A percentile compares a stretch with the other conserved stretches of the same genome.
Conservation (phyloP, 768 basidiomycete genomes). For the Tubosaeta brunneosetosa region DNA sequence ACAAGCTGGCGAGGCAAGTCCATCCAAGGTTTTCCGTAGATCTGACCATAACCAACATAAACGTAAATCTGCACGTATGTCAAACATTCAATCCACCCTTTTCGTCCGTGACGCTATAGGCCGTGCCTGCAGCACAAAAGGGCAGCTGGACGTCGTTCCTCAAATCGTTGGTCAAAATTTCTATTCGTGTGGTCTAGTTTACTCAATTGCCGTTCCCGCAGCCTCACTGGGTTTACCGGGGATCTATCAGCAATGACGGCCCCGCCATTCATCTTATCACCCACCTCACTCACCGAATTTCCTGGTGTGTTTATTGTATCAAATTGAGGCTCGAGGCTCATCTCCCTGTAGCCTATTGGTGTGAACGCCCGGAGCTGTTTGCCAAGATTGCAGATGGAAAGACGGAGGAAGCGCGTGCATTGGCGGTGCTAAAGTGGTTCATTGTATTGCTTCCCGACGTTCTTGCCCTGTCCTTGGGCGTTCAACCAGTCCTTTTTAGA, state of each 20-base stretch:
- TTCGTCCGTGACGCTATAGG: constrained; percentile 34
- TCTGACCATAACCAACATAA: constrained; percentile 23
- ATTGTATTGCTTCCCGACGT: constrained; percentile 46
- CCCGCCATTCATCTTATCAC: constrained; percentile 89
- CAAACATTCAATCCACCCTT: constrained; percentile 19
- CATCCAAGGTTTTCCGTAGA: constrained; percentile 18
- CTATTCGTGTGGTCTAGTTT: neutral
- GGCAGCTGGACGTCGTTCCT: constrained; percentile 87
- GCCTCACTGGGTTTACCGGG: constrained; percentile 82
- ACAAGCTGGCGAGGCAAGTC: constrained; percentile 40
- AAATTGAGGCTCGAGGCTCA: constrained; percentile 2
- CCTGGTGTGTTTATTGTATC: constrained; percentile 51
- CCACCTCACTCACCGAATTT: constrained; percentile 87
- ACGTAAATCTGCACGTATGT: constrained; percentile 35
- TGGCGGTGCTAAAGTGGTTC: constrained; percentile 92
- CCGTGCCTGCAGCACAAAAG: constrained; percentile 79
- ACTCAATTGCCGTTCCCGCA: constrained; percentile 25
- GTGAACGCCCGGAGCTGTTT: constrained; percentile 88
- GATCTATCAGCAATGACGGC: constrained; percentile 83
- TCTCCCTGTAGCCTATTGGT: constrained; percentile 77
- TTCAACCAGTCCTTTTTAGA: constrained; percentile 37
- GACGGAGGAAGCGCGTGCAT: constrained; percentile 66
- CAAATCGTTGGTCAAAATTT: constrained; percentile 64
- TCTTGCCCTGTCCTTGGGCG: neutral
- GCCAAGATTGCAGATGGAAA: constrained; percentile 77